phyloP scores from a whole-genome alignment of 148 eudicot species.

The Cornus suecica region DNA sequence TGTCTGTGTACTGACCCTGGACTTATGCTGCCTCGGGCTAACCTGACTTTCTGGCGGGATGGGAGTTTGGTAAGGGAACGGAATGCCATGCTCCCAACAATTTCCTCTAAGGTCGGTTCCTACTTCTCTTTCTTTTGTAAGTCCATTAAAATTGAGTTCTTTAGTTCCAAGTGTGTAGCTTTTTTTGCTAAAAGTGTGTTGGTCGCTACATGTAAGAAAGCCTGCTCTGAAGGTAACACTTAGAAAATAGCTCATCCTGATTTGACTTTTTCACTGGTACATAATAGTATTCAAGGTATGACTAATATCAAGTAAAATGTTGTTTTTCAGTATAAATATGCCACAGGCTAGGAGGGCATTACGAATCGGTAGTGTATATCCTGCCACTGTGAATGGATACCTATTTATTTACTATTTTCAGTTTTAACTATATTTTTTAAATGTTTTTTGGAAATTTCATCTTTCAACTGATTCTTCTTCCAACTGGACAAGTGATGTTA shows the following conservation, averaged over 20 bases:
- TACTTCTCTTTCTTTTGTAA: slow-evolving; percentile 6
- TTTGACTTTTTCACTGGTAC: background rate
- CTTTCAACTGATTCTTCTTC: too few species aligned
- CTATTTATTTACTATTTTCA: too few species aligned
- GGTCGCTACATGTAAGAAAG: background rate
- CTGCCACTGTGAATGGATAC: too few species aligned
- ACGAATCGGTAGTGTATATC: too few species aligned
- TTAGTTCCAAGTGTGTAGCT: background rate
- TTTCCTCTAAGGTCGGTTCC: slow-evolving; percentile 76
- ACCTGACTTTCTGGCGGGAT: slow-evolving; percentile 88
- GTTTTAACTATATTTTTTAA: too few species aligned
- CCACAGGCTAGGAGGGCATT: too few species aligned
- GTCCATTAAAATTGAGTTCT: background rate
- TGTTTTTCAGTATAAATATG: too few species aligned
- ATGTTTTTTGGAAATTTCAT: too few species aligned
- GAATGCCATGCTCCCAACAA: slow-evolving; percentile 93
- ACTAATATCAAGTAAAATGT: too few species aligned
- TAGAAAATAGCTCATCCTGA: background rate
- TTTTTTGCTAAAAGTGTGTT: background rate
- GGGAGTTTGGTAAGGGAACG: slow-evolving; percentile 91
- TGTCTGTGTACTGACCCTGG: slow-evolving; percentile 91
- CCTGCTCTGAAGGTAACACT: background rate
- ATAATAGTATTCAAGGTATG: background rate
- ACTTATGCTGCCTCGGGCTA: slow-evolving; percentile 86
- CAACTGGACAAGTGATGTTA: too few species aligned